Percentiles rank a stretch among this genome's conserved stretches.
These are phyloP conservation scores for Lagenaria siceraria DNA, from an alignment of 306 rosid species.

Conservation along the genomic window DNA sequence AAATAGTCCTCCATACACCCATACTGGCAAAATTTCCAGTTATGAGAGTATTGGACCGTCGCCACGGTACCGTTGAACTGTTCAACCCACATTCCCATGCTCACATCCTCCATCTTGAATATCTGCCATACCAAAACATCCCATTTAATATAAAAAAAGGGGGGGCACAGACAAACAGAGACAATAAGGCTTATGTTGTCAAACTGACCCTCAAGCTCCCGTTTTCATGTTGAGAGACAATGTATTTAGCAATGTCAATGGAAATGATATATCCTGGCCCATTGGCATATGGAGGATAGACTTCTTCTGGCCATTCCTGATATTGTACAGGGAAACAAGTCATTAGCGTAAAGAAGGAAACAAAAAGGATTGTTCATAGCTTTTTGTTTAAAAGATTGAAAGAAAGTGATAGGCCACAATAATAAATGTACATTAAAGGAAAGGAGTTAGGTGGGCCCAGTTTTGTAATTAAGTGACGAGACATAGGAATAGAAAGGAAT, in stretches of 20 bases:
- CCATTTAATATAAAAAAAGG: background rate
- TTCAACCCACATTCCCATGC: slow-evolving; percentile 99
- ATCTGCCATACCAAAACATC: slow-evolving; percentile 30
- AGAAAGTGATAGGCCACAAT: background rate
- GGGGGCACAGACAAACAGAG: background rate
- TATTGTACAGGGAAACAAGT: background rate
- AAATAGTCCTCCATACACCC: slow-evolving; percentile 82
- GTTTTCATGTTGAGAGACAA: slow-evolving; percentile 48
- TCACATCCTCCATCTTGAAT: slow-evolving; percentile 99
- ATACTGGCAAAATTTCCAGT: slow-evolving; percentile 97
- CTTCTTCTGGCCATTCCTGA: slow-evolving; percentile 97
- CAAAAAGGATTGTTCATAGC: background rate
- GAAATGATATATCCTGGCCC: slow-evolving; percentile 89
- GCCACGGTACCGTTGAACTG: slow-evolving; percentile 46
- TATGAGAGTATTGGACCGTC: slow-evolving; percentile 73
- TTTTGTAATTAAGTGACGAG: background rate
- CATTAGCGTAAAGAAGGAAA: background rate
- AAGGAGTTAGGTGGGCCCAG: background rate
- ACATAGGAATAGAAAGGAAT: background rate
- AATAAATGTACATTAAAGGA: background rate
- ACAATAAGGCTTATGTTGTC: background rate
- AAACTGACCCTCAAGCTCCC: slow-evolving; percentile 63
- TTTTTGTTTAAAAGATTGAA: background rate
- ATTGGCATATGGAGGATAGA: slow-evolving; percentile 90
- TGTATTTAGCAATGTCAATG: slow-evolving; percentile 54